Percentiles rank a stretch among this genome's conserved stretches.
Conservation (phyloP, 1,139 yeast species). For the Meyerozyma elateridarum region DNA sequence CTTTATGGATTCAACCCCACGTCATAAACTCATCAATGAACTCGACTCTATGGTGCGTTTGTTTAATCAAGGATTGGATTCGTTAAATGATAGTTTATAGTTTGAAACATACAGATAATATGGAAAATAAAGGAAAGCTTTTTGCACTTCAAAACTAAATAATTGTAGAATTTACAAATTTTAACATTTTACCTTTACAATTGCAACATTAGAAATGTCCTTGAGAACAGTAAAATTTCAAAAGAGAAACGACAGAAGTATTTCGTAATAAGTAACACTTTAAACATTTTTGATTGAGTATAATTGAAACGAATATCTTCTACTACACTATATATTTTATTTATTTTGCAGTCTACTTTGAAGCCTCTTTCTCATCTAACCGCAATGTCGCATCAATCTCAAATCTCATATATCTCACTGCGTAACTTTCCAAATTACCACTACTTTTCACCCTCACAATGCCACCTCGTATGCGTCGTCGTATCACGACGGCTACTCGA, state of each 20-base stretch:
- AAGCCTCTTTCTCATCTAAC: conserved; percentile 1
- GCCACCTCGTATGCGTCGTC: conserved; percentile 44
- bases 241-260: no score
- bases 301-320: conserved; percentile 1
- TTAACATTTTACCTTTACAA: no score
- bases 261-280: no score
- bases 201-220: no score
- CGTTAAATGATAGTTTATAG: conserved; percentile 27
- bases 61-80: conserved; percentile 39
- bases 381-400: neutral
- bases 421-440: neutral
- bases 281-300: conserved; percentile 5
- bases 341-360: neutral
- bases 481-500: conserved; percentile 41
- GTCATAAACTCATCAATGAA: conserved; percentile 31
- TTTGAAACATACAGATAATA: no score
- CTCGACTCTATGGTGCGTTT: conserved; percentile 37
- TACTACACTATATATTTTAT: neutral
- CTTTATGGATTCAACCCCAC: conserved; percentile 34
- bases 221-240: no score
- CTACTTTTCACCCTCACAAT: conserved; percentile 18
- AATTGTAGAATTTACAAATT: no score
- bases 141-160: no score
- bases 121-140: no score
- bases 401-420: no score